Evolutionary conservation across 345 rosid species (phyloP).

Genomic region (Ceriops tagal): DNA sequence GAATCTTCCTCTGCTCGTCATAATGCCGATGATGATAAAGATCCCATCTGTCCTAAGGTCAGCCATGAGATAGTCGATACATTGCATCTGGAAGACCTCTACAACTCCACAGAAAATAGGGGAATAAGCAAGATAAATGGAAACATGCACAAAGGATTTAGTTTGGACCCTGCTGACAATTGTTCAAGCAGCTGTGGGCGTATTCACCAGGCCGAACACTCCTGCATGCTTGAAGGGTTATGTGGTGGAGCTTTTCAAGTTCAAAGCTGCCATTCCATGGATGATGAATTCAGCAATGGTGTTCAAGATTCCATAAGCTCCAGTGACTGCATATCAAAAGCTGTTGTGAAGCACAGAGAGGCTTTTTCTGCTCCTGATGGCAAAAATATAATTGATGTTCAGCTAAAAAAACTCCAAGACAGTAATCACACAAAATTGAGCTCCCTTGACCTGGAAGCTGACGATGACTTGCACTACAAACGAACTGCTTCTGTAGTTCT

Average conservation of each 20-base stretch:
- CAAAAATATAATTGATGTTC: conserved; percentile 18
- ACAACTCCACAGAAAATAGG: conserved; percentile 31
- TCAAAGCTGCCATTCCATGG: conserved; percentile 45
- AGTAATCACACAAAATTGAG: conserved; percentile 41
- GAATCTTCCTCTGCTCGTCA: conserved; percentile 39
- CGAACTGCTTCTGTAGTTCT: conserved; percentile 50
- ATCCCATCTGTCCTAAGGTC: conserved; percentile 32
- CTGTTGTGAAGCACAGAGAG: conserved; percentile 23
- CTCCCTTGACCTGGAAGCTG: conserved; percentile 43
- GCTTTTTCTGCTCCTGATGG: conserved; percentile 17
- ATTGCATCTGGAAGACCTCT: conserved; percentile 33
- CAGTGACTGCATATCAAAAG: conserved; percentile 36
- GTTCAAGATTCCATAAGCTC: conserved; percentile 31
- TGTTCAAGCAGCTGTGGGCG: conserved; percentile 47
- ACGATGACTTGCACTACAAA: conserved; percentile 51
- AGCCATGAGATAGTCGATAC: conserved; percentile 31
- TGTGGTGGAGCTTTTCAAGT: conserved; percentile 43
- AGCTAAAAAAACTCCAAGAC: conserved; percentile 36
- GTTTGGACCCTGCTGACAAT: conserved; percentile 41
- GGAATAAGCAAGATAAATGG: conserved; percentile 20
- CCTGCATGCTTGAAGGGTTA: conserved; percentile 39
- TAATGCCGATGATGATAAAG: conserved; percentile 37
- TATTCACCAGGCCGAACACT: conserved; percentile 43
- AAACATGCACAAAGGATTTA: conserved; percentile 34
- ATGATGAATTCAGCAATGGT: conserved; percentile 36